Conservation (phyloP, 1,284 basidiomycete species). For the Porodaedalea pini region DNA sequence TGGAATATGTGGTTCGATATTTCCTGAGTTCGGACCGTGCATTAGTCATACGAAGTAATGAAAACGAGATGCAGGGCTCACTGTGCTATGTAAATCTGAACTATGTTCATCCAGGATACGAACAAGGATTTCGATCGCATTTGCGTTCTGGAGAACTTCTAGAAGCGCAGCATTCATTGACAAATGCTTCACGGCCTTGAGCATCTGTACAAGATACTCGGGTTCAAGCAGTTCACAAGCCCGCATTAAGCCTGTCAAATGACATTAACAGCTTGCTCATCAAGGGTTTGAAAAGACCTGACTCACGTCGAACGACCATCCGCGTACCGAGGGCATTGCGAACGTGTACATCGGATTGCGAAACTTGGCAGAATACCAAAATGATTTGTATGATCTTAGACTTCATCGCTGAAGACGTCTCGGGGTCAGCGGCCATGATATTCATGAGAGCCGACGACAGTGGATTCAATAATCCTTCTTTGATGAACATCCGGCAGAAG, state of each 20-base stretch:
- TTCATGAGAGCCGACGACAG: slow-evolving; percentile 86
- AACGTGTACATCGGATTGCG: slow-evolving; percentile 90
- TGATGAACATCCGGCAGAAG: slow-evolving; percentile 97
- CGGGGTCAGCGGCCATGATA: slow-evolving; percentile 75
- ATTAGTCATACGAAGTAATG: background rate
- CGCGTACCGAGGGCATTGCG: slow-evolving; percentile 87
- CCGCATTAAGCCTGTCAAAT: slow-evolving; percentile 65
- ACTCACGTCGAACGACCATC: slow-evolving; percentile 84
- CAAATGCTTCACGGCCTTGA: slow-evolving; percentile 94
- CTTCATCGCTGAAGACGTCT: slow-evolving; percentile 72
- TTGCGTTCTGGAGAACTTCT: slow-evolving; percentile 93
- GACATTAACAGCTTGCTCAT: slow-evolving; percentile 13
- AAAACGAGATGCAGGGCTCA: slow-evolving; percentile 37
- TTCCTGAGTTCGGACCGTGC: slow-evolving; percentile 53
- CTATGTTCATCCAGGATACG: slow-evolving; percentile 80
- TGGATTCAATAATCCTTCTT: slow-evolving; percentile 91
- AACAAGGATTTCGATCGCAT: slow-evolving; percentile 88
- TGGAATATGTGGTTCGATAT: slow-evolving; percentile 93
- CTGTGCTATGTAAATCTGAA: slow-evolving; percentile 76
- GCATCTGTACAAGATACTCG: slow-evolving; percentile 81
- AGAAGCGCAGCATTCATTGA: slow-evolving; percentile 89
- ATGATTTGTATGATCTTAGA: slow-evolving; percentile 88
- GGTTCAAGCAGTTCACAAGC: slow-evolving; percentile 82
- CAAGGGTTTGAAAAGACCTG: slow-evolving; percentile 6
- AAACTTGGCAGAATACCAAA: slow-evolving; percentile 92